phyloP scores from a whole-genome alignment of 2,329 filamentous ascomycete genomes.

The Knufia fluminis region DNA sequence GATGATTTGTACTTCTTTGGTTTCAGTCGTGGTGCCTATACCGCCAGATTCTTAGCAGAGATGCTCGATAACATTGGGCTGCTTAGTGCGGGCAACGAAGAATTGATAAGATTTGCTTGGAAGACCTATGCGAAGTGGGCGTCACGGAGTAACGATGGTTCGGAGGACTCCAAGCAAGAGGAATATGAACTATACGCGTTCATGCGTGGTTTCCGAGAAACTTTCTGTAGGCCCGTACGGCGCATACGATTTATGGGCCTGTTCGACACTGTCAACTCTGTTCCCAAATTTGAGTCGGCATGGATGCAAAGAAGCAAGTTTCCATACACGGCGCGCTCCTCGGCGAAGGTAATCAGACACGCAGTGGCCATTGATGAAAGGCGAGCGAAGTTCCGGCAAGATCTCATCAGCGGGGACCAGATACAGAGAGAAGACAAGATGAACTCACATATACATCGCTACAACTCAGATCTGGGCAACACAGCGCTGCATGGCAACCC shows the following conservation, averaged over 20 bases:
- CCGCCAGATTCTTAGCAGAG: slow-evolving; percentile 66
- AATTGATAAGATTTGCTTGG: slow-evolving; percentile 77
- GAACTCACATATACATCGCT: slow-evolving; percentile 8
- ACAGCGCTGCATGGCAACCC: slow-evolving; percentile 4
- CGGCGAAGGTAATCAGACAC: slow-evolving; percentile 47
- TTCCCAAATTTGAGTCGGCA: slow-evolving; percentile 63
- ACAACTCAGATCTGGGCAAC: slow-evolving; percentile 10
- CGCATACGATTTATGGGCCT: slow-evolving; percentile 68
- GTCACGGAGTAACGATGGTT: slow-evolving; percentile 27
- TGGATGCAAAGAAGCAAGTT: slow-evolving; percentile 70
- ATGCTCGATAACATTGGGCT: slow-evolving; percentile 79
- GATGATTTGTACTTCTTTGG: slow-evolving; percentile 62
- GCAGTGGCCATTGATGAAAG: slow-evolving; percentile 51
- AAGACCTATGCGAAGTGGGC: slow-evolving; percentile 71
- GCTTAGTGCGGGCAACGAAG: slow-evolving; percentile 72
- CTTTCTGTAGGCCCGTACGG: slow-evolving; percentile 65
- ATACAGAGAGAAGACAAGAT: slow-evolving; percentile 6
- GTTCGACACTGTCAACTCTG: slow-evolving; percentile 75
- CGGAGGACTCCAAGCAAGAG: slow-evolving; percentile 36
- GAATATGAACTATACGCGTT: slow-evolving; percentile 60
- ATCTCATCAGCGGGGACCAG: slow-evolving; percentile 41
- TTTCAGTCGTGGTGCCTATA: slow-evolving; percentile 64
- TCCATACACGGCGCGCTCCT: slow-evolving; percentile 48
- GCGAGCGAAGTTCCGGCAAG: slow-evolving; percentile 49
- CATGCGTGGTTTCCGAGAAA: slow-evolving; percentile 72